Percentiles rank a stretch among this genome's conserved stretches.
phyloP scores from a whole-genome alignment of 2,329 filamentous ascomycete genomes.

The Aquanectria penicillioides region DNA sequence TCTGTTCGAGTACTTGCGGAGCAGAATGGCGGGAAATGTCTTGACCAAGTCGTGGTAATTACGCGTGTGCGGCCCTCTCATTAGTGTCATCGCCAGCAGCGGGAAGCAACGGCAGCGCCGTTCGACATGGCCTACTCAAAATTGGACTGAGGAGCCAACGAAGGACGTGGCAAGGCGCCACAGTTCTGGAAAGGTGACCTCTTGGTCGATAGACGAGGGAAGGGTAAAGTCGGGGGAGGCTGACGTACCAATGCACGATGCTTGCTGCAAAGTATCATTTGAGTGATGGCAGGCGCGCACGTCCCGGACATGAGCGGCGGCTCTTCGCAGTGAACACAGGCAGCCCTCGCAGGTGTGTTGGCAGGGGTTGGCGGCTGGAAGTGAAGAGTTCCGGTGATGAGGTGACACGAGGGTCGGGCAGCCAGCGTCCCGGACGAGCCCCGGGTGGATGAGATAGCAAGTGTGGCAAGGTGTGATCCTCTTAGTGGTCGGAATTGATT shows the following conservation, averaged over 20 bases:
- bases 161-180: constrained; percentile 1
- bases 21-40: no score
- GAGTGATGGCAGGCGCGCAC: constrained; percentile 10
- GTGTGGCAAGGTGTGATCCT: constrained; percentile 24
- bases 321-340: constrained; percentile 19
- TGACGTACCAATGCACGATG: constrained; percentile 12
- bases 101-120: no score
- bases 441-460: constrained; percentile 12
- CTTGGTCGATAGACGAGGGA: not conserved
- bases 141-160: not conserved
- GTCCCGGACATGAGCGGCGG: constrained; percentile 24
- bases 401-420: constrained; percentile 27
- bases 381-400: constrained; percentile 21
- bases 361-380: constrained; percentile 23
- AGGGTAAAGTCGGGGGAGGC: constrained; percentile 16
- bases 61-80: no score
- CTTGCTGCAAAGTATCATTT: constrained; percentile 9
- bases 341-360: constrained; percentile 8
- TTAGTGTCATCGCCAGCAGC: no score
- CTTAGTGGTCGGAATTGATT: constrained; percentile 24
- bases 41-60: no score
- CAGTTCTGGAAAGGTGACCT: constrained; percentile 36
- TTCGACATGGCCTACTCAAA: no score
- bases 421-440: constrained; percentile 15
- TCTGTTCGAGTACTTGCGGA: no score